Percentiles rank a stretch among this genome's conserved stretches.
Evolutionary conservation across 2,329 filamentous ascomycete genomes (phyloP).

Genomic region (Coniochaeta hoffmannii): DNA sequence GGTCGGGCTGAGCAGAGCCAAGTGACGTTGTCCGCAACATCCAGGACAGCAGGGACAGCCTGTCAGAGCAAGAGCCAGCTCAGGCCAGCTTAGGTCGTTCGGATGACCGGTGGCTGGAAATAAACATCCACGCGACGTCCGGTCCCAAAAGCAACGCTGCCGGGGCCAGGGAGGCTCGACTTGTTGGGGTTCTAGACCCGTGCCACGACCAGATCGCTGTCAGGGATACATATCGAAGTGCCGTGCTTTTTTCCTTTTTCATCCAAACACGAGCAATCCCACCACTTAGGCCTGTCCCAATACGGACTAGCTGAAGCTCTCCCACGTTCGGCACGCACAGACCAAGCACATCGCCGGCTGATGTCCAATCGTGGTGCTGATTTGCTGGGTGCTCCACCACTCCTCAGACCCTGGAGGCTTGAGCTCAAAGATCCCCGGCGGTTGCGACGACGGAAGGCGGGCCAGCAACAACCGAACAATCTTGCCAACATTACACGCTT

Average conservation of each 20-base stretch:
- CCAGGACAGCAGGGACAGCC: too few species aligned
- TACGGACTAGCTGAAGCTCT: neutral
- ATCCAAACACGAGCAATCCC: neutral
- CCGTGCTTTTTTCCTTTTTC: neutral
- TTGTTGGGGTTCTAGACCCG: neutral
- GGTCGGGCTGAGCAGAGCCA: neutral
- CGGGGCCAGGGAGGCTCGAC: neutral
- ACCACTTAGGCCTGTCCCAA: neutral
- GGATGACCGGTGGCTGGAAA: neutral
- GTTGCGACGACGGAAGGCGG: neutral
- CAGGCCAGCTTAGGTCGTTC: too few species aligned
- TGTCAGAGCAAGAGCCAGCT: neutral
- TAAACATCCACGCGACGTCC: neutral
- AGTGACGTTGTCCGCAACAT: neutral
- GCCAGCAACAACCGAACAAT: neutral
- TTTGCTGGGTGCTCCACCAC: neutral
- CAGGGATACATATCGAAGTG: neutral
- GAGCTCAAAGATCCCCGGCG: neutral
- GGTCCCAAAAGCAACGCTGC: neutral
- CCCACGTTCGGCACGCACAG: neutral
- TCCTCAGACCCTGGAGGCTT: neutral
- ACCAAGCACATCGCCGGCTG: neutral
- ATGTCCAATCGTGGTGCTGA: neutral
- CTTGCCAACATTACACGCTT: neutral
- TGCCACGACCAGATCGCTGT: neutral